Base-by-base conservation (phyloP, 768 basidiomycete species). In the Infundibulicybe gibba region DNA sequence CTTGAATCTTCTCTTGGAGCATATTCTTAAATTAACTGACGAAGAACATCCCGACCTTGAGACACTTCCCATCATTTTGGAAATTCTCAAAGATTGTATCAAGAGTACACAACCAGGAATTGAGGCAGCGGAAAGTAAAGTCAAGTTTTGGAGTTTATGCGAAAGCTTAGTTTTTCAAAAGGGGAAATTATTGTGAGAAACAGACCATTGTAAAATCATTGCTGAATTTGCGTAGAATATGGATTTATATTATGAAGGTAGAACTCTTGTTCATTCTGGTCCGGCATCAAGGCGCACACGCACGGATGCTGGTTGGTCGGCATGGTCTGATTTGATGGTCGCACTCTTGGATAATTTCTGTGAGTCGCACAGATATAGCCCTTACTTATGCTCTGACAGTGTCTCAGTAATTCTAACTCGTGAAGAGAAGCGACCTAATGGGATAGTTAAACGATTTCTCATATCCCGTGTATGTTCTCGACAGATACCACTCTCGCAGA, bases 91-190 rank as follows among this genome's bases (percentile, higher is more conserved):
- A 25, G 79, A 83, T 40, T 84, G 82, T 51, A 75, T 95, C 49
- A 91, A 88, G 71, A 85, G 85, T 52, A 90, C 90, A 0, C 85
- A 94, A 57, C 91, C 91, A 1, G 93, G 93, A 3, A 94, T 95
- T 49, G 88, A 83, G 49, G 88, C 85, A n/a, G 90, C 93, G 1
- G 92, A 94, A 60, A 77, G 81, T 51, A 92, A 92, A 61, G 92
- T 94, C 53, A 92, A 91, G 59, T 84, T 91, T 49, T 90, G 87
- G 85, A 81, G 72, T 44, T 67, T 94, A 2, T 82, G 81, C 53
- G 90, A 94, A 66, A 84, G 77, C 54, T 60, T 95, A 41, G 64
- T 80, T 11, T 90, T 81, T 56, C 81, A 81, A 57, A 82, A 76
- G 51, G 87, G 19, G 91, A 94, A 62, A 81, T 94, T 14, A 83